Percentiles rank a stretch among this genome's conserved stretches.
phyloP scores from a whole-genome alignment of 2,329 filamentous ascomycete genomes.

The Aciculosporium take region DNA sequence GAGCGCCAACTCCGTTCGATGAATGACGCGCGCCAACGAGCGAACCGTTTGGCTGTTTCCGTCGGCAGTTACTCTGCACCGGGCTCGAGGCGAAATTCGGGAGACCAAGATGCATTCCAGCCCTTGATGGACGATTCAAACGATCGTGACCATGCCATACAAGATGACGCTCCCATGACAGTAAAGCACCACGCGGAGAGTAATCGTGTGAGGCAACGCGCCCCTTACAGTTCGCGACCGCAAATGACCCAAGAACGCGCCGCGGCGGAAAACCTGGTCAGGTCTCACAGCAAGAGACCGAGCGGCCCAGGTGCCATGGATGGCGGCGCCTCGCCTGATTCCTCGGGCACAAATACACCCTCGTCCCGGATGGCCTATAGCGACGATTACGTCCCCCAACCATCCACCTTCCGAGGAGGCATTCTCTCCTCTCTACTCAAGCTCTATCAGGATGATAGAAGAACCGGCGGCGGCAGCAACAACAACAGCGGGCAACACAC shows the following conservation, averaged over 20 bases:
- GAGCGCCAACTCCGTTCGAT: slow-evolving; percentile 26
- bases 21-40: slow-evolving; percentile 25
- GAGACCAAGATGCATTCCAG: slow-evolving; percentile 19
- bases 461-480: slow-evolving; percentile 16
- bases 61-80: slow-evolving; percentile 24
- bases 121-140: slow-evolving; percentile 18
- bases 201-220: slow-evolving; percentile 11
- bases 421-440: slow-evolving; percentile 60
- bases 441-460: slow-evolving; percentile 43
- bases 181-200: slow-evolving; percentile 1
- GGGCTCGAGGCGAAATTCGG: slow-evolving; percentile 23
- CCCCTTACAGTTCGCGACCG: slow-evolving; percentile 13
- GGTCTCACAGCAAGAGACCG: slow-evolving; percentile 19
- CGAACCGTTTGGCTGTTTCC: slow-evolving; percentile 24
- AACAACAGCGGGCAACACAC: slow-evolving; percentile 28
- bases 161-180: slow-evolving; percentile 9
- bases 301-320: slow-evolving; percentile 18
- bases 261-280: slow-evolving; percentile 21
- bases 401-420: slow-evolving; percentile 56
- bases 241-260: slow-evolving; percentile 11
- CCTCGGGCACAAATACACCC: slow-evolving; percentile 25
- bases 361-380: slow-evolving; percentile 33
- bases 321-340: slow-evolving; percentile 13
- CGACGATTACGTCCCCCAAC: slow-evolving; percentile 47
- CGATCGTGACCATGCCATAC: slow-evolving; percentile 9